These are phyloP conservation scores for Beverwykella pulmonaria DNA, from an alignment of 495 filamentous ascomycete genomes.

Conservation along the genomic window DNA sequence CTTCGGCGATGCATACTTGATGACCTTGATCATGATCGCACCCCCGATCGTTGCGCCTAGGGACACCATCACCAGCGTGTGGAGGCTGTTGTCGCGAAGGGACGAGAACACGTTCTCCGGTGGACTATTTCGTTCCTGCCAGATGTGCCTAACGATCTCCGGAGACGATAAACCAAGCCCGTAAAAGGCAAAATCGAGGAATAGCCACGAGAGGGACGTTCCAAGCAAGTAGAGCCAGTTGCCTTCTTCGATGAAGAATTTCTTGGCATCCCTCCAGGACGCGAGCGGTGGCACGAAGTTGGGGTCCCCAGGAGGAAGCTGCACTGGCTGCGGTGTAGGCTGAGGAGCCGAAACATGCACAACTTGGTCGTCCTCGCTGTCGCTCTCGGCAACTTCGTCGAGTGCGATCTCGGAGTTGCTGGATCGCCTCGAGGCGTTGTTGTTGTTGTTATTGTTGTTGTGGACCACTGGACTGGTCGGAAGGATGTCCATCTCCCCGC, in stretches of 20 bases:
- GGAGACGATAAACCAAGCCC: constrained; percentile 30
- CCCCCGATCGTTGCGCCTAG: constrained; percentile 31
- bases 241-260: constrained; percentile 29
- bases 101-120: constrained; percentile 7
- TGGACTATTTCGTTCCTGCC: constrained; percentile 12
- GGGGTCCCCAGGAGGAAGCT: constrained; percentile 20
- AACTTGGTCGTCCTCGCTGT: constrained; percentile 7
- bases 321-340: background rate
- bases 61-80: constrained; percentile 32
- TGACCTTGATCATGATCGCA: constrained; percentile 33
- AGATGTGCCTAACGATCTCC: constrained; percentile 32
- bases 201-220: constrained; percentile 32
- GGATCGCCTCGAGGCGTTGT: constrained; percentile 6
- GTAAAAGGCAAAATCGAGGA: constrained; percentile 36
- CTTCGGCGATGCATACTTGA: constrained; percentile 30
- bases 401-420: constrained; percentile 26
- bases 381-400: constrained; percentile 23
- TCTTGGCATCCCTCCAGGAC: constrained; percentile 24
- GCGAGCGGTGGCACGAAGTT: constrained; percentile 32
- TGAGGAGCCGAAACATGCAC: background rate
- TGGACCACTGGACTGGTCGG: background rate
- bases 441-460: too few relatives aligned
- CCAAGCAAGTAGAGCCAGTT: constrained; percentile 34
- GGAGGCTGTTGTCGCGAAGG: constrained; percentile 27
- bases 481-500: constrained; percentile 26